phyloP scores from a whole-genome alignment of 225 moss, liverwort and hornwort genomes.

The Rhytidiadelphus loreus region DNA sequence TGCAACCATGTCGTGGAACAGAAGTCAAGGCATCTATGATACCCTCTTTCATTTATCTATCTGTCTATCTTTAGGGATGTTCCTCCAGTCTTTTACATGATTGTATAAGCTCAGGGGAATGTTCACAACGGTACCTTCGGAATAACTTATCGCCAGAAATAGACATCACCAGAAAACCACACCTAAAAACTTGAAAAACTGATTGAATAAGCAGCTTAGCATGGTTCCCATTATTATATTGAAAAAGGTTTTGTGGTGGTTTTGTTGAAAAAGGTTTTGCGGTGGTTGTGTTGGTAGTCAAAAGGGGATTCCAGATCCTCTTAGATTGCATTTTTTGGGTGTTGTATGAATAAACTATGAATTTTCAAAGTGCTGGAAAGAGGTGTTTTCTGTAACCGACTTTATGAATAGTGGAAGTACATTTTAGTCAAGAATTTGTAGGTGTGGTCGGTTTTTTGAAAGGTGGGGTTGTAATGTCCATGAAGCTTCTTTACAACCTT shows the following conservation, averaged over 20 bases:
- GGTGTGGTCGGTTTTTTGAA: neutral
- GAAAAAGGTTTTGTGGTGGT: no score
- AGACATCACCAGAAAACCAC: neutral
- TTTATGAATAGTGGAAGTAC: accelerated
- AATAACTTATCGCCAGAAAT: neutral
- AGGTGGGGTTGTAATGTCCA: accelerated
- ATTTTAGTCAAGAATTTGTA: neutral
- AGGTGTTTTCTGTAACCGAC: accelerated
- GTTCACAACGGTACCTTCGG: neutral
- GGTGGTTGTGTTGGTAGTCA: accelerated
- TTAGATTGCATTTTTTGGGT: no score
- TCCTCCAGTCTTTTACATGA: neutral
- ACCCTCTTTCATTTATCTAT: neutral
- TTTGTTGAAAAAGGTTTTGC: no score
- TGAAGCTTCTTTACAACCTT: accelerated
- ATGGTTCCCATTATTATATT: neutral
- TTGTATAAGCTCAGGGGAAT: neutral
- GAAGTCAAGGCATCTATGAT: neutral
- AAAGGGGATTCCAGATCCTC: no score
- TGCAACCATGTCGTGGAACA: neutral
- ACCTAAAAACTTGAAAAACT: accelerated
- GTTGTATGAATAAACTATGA: no score
- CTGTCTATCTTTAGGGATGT: neutral
- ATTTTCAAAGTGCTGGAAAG: neutral
- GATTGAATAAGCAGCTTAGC: neutral